phyloP scores from a whole-genome alignment of 169 alveolate genomes.

The Babesia sp. region DNA sequence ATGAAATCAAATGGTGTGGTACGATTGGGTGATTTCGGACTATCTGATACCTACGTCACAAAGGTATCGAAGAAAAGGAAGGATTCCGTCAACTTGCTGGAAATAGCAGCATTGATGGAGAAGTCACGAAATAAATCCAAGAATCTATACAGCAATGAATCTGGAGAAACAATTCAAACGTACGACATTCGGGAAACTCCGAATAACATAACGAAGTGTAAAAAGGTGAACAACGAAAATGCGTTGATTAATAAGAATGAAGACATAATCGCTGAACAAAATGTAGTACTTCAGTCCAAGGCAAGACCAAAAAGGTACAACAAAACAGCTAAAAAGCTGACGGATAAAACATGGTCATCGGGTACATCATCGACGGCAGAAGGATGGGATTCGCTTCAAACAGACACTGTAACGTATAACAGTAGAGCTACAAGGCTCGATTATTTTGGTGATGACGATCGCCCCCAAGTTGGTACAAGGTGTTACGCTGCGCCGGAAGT shows the following conservation, averaged over 20 bases:
- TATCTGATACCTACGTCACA: conserved; percentile 69
- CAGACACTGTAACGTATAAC: no score
- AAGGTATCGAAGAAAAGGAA: conserved; percentile 10
- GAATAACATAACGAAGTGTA: neutral
- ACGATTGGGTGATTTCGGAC: conserved; percentile 74
- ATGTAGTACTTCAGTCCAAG: no score
- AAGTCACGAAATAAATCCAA: neutral
- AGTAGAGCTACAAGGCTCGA: no score
- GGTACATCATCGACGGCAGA: no score
- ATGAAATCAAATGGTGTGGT: conserved; percentile 68
- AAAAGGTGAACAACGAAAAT: neutral
- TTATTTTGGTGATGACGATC: no score
- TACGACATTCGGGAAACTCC: neutral
- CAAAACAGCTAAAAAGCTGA: no score
- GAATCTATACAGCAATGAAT: neutral
- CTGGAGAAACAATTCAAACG: no score
- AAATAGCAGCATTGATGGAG: neutral
- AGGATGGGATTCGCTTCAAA: no score
- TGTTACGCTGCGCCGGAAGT: conserved; percentile 80
- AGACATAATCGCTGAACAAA: no score
- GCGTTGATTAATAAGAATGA: neutral
- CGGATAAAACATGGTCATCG: no score
- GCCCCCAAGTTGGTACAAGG: conserved; percentile 74
- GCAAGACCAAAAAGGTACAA: no score
- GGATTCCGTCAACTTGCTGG: neutral